Evolutionary conservation across 2,329 filamentous ascomycete species (phyloP).

Genomic region (Fusarium sp.): DNA sequence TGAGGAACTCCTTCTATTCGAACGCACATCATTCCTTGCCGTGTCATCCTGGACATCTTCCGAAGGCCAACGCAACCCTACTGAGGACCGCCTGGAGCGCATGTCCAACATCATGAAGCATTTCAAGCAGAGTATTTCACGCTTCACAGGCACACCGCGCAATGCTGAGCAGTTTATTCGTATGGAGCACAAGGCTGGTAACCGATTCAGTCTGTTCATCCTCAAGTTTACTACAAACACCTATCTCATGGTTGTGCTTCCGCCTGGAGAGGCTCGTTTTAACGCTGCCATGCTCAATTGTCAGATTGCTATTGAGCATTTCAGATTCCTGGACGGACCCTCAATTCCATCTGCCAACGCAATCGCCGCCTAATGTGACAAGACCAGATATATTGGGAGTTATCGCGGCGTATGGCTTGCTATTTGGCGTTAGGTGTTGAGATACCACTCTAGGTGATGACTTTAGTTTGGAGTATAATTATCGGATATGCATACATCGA

Average conservation of each 20-base stretch:
- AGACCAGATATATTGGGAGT: not conserved
- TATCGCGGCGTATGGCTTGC: constrained; percentile 10
- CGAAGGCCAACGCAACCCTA: constrained; percentile 83
- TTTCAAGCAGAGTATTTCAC: constrained; percentile 87
- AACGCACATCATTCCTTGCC: constrained; percentile 94
- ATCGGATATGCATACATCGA: not conserved
- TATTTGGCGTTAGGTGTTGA: constrained; percentile 43
- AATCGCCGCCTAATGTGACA: constrained; percentile 11
- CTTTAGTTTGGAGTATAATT: constrained; percentile 23
- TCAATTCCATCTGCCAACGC: constrained; percentile 34
- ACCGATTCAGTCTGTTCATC: constrained; percentile 91
- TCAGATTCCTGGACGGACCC: constrained; percentile 72
- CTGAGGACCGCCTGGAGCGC: constrained; percentile 90
- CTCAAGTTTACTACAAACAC: constrained; percentile 98
- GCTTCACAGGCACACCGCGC: constrained; percentile 83
- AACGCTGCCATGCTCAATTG: constrained; percentile 93
- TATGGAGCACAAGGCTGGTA: constrained; percentile 81
- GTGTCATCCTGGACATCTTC: constrained; percentile 90
- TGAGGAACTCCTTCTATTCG: constrained; percentile 93
- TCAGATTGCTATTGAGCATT: constrained; percentile 84
- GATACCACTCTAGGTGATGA: constrained; percentile 42
- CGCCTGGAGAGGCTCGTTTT: constrained; percentile 90
- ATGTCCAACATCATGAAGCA: constrained; percentile 98
- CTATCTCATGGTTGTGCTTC: constrained; percentile 91
- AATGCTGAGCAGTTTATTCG: constrained; percentile 84